A percentile compares a stretch with the other conserved stretches of the same genome.
Conservation (phyloP, 2,329 filamentous ascomycete genomes). For the Exophiala sp. region DNA sequence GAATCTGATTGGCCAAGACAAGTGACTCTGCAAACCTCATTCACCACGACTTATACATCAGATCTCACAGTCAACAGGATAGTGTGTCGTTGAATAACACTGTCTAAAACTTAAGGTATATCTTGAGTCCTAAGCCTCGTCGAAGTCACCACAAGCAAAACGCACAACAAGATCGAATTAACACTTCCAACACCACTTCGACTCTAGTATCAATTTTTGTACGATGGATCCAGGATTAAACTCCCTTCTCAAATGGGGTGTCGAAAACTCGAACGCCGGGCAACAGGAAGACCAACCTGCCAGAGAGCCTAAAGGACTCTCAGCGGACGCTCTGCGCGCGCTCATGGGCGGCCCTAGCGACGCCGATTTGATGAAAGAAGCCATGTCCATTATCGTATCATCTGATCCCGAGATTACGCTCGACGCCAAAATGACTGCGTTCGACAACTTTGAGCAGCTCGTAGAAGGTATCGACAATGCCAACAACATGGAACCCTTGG, state of each 20-base stretch:
- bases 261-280: constrained; percentile 55
- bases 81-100: too few species aligned
- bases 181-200: not conserved
- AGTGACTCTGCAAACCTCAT: not conserved
- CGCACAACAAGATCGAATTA: not conserved
- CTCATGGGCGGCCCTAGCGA: constrained; percentile 83
- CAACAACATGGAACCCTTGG: constrained; percentile 79
- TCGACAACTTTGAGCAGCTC: constrained; percentile 92
- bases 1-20: constrained; percentile 10
- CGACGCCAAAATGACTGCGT: constrained; percentile 75
- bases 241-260: constrained; percentile 75
- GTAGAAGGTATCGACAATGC: constrained; percentile 94
- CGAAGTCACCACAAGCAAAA: not conserved
- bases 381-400: constrained; percentile 72
- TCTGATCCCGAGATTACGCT: constrained; percentile 60
- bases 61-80: not conserved
- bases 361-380: constrained; percentile 83
- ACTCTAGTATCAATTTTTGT: constrained; percentile 9
- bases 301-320: constrained; percentile 48
- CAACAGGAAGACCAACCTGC: constrained; percentile 16
- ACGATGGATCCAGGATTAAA: constrained; percentile 65
- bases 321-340: constrained; percentile 66
- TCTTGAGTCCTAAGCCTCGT: not conserved
- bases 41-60: not conserved
- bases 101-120: not conserved